These are phyloP conservation scores for Phyllostachys edulis DNA, from an alignment of 176 grass and related monocot species.

Conservation along the genomic window DNA sequence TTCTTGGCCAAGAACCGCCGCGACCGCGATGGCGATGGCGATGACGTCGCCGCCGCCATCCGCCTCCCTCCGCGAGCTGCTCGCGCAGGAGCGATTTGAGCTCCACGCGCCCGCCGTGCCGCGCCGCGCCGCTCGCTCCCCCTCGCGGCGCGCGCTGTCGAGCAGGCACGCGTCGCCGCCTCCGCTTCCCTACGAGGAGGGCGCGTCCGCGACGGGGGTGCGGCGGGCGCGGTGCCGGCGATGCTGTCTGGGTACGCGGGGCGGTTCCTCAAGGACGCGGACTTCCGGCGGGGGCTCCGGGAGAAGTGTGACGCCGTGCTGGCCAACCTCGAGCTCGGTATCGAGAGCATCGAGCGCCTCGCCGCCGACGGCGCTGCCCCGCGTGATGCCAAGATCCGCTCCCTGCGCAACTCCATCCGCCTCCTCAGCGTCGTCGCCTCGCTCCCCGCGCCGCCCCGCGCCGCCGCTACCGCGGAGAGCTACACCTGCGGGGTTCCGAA, in stretches of 20 bases:
- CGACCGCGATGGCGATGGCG: slow-evolving; percentile 27
- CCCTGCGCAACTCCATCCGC: slow-evolving; percentile 84
- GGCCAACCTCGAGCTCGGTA: slow-evolving; percentile 84
- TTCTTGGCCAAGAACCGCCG: slow-evolving; percentile 18
- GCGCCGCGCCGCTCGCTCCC: not conserved
- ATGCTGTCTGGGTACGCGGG: slow-evolving; percentile 81
- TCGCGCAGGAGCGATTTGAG: slow-evolving; percentile 50
- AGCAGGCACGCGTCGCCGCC: slow-evolving; percentile 25
- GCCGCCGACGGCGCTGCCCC: slow-evolving; percentile 42
- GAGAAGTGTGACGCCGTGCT: slow-evolving; percentile 83
- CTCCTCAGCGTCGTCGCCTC: slow-evolving; percentile 83
- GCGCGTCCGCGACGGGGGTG: not conserved
- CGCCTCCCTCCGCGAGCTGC: slow-evolving; percentile 75
- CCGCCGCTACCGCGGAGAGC: not conserved
- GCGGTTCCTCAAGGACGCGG: slow-evolving; percentile 61
- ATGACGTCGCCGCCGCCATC: not conserved
- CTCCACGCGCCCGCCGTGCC: not conserved
- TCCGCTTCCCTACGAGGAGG: not conserved
- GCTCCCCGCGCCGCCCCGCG: slow-evolving; percentile 41
- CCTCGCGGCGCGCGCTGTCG: slow-evolving; percentile 25
- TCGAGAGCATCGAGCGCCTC: slow-evolving; percentile 88
- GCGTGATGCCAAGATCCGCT: slow-evolving; percentile 83
- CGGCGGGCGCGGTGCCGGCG: slow-evolving; percentile 50
- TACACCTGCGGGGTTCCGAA: slow-evolving; percentile 64
- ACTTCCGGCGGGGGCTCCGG: slow-evolving; percentile 54